Percentiles rank a stretch among this genome's conserved stretches.
These are phyloP conservation scores for Metschnikowia noctiluminum DNA, from an alignment of 805 yeast genomes.

Conservation along the genomic window DNA sequence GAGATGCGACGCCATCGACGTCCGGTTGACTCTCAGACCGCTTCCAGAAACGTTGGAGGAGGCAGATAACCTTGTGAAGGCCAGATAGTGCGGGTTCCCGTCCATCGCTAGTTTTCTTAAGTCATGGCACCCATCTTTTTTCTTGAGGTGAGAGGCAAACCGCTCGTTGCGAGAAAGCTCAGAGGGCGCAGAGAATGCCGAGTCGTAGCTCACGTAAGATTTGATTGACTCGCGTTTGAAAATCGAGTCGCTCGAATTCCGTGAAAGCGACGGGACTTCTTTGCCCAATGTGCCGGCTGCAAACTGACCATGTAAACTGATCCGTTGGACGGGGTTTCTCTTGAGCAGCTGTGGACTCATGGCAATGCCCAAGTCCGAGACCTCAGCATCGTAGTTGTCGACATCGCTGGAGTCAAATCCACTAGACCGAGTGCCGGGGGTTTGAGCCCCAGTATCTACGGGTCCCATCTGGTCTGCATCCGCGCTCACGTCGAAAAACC, in stretches of 20 bases:
- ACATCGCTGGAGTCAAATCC: slow-evolving; percentile 28
- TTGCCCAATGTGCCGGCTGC: slow-evolving; percentile 8
- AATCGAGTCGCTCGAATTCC: slow-evolving; percentile 32
- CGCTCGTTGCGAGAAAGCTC: slow-evolving; percentile 8
- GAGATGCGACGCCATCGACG: slow-evolving; percentile 11
- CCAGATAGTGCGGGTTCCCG: background rate
- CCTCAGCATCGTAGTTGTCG: slow-evolving; percentile 38
- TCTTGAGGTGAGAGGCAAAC: slow-evolving; percentile 32
- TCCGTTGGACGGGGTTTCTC: slow-evolving; percentile 19
- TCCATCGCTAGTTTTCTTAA: slow-evolving; percentile 32
- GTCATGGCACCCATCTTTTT: slow-evolving; percentile 49
- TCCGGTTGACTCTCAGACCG: background rate
- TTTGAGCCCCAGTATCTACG: too few relatives aligned
- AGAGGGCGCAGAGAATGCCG: slow-evolving; percentile 41
- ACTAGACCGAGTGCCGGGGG: slow-evolving; percentile 5
- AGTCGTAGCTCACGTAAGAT: slow-evolving; percentile 61
- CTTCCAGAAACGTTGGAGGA: slow-evolving; percentile 8
- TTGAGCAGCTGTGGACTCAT: slow-evolving; percentile 35
- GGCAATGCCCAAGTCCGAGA: slow-evolving; percentile 42
- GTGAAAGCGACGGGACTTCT: slow-evolving; percentile 22
- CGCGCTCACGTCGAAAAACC: slow-evolving; percentile 23
- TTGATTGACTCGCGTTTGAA: slow-evolving; percentile 38
- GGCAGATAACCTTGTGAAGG: slow-evolving; percentile 3
- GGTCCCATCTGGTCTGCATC: background rate
- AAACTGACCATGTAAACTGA: slow-evolving; percentile 24